phyloP scores from a whole-genome alignment of 2,329 filamentous ascomycete genomes.

The Trichoderma sp. region DNA sequence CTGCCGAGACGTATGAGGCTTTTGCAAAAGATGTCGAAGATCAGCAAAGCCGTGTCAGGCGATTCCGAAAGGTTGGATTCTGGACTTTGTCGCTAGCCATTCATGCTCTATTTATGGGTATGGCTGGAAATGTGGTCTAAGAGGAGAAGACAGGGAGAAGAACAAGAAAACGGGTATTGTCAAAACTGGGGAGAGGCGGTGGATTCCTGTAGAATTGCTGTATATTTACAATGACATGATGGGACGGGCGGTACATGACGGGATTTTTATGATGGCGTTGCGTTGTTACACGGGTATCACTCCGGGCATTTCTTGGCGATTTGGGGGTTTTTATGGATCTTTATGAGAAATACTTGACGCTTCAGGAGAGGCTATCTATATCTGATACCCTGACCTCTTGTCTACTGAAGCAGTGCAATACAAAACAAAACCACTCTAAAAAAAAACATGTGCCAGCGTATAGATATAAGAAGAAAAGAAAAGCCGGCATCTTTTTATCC shows the following conservation, averaged over 20 bases:
- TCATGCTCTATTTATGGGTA: slow-evolving; percentile 90
- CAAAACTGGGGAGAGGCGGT: neutral
- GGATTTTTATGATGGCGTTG: slow-evolving; percentile 14
- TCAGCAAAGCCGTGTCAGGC: slow-evolving; percentile 77
- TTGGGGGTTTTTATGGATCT: neutral
- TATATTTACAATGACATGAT: slow-evolving; percentile 18
- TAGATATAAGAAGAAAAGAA: neutral
- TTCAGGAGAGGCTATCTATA: slow-evolving; percentile 11
- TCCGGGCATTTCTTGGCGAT: slow-evolving; percentile 10
- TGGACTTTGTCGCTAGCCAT: slow-evolving; percentile 93
- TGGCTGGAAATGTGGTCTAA: slow-evolving; percentile 75
- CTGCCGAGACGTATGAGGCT: slow-evolving; percentile 89
- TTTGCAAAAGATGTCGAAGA: slow-evolving; percentile 90
- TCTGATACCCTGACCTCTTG: slow-evolving; percentile 7
- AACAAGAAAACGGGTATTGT: neutral
- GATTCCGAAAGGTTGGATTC: slow-evolving; percentile 92
- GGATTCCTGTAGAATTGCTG: slow-evolving; percentile 18
- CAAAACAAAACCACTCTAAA: slow-evolving; percentile 6
- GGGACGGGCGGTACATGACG: slow-evolving; percentile 9
- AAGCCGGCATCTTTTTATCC: slow-evolving; percentile 2
- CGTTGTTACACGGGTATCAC: slow-evolving; percentile 8
- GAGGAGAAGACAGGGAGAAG: neutral
- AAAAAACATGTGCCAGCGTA: neutral
- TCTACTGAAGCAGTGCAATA: slow-evolving; percentile 2
- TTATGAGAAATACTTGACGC: slow-evolving; percentile 4